Conservation (phyloP, 306 rosid genomes). For the Urtica urens region DNA sequence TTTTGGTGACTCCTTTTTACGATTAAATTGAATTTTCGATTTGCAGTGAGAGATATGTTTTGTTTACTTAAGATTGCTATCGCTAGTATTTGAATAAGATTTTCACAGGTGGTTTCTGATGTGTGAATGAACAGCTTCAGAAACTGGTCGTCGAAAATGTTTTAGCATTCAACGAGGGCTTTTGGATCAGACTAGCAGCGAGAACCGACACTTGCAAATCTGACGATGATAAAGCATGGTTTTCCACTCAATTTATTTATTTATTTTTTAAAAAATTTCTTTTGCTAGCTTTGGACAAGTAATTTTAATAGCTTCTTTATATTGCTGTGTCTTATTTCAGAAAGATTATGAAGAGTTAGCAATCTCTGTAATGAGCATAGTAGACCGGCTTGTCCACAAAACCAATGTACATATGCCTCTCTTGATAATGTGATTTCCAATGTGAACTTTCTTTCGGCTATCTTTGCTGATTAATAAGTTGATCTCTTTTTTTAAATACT, state of each 20-base stretch:
- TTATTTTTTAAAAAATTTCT: no score
- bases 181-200: conserved; percentile 88
- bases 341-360: conserved; percentile 94
- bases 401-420: conserved; percentile 45
- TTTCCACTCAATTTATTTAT: conserved; percentile 21
- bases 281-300: not conserved
- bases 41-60: not conserved
- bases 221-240: conserved; percentile 80
- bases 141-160: conserved; percentile 75
- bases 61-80: not conserved
- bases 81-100: conserved; percentile 3
- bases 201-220: conserved; percentile 84
- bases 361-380: conserved; percentile 54
- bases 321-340: conserved; percentile 35
- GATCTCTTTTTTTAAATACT: no score
- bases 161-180: conserved; percentile 67
- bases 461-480: not conserved
- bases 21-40: no score
- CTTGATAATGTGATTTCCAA: conserved; percentile 6
- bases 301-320: conserved; percentile 3
- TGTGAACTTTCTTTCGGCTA: not conserved
- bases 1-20: no score
- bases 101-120: conserved; percentile 14
- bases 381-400: conserved; percentile 68
- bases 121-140: conserved; percentile 62